These are phyloP conservation scores for Bacterosira constricta DNA, from an alignment of 108 stramenopile genomes.

Conservation along the genomic window DNA sequence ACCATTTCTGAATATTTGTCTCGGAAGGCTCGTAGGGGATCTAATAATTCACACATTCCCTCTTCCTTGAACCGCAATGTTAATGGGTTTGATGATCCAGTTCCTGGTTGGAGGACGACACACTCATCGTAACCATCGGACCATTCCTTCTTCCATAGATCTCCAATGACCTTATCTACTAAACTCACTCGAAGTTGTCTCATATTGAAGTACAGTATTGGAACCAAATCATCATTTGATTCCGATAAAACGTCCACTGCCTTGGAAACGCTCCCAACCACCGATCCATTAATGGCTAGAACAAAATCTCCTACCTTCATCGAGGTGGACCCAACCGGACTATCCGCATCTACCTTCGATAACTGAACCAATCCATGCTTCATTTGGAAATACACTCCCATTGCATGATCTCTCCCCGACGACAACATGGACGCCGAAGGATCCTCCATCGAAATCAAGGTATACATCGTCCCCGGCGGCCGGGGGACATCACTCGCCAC, in stretches of 20 bases:
- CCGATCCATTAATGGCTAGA: slow-evolving; percentile 30
- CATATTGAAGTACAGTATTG: slow-evolving; percentile 39
- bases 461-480: slow-evolving; percentile 38
- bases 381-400: slow-evolving; percentile 40
- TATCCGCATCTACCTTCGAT: slow-evolving; percentile 16
- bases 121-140: slow-evolving; percentile 31
- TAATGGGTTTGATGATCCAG: neutral
- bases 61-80: slow-evolving; percentile 34
- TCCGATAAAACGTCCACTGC: slow-evolving; percentile 15
- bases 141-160: slow-evolving; percentile 43
- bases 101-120: slow-evolving; percentile 22
- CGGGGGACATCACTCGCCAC: slow-evolving; percentile 30
- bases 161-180: slow-evolving; percentile 31
- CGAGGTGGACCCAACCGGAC: slow-evolving; percentile 21
- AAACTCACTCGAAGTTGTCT: slow-evolving; percentile 32
- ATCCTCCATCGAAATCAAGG: slow-evolving; percentile 21
- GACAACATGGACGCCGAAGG: neutral
- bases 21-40: slow-evolving; percentile 24
- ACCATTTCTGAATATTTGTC: neutral
- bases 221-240: slow-evolving; percentile 14
- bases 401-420: neutral
- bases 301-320: slow-evolving; percentile 42
- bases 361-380: slow-evolving; percentile 34
- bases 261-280: neutral
- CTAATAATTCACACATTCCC: slow-evolving; percentile 25